Base-by-base conservation (phyloP, 2,329 filamentous ascomycete species). In the Neofusicoccum umdonicola region DNA sequence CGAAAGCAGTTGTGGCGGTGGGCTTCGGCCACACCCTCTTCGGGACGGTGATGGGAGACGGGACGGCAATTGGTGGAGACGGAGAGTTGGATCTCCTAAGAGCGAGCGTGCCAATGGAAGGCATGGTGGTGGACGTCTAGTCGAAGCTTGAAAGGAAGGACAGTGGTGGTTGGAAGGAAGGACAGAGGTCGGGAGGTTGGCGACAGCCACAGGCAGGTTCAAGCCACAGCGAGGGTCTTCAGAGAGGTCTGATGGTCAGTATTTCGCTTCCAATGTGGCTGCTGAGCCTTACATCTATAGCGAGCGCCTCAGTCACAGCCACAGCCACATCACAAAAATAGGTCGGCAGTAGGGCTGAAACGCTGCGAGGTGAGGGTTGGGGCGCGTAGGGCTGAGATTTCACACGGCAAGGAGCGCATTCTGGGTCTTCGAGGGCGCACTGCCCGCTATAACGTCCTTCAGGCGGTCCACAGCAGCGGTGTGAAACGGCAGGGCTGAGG, bases 241-340 rank as follows among this genome's bases (percentile, higher is more conserved):
- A 19, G 44, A 37, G 56, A 47, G 27, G 22, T 22, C 17, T 47
- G 41, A 34, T 47, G 41, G 56, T 60, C 56, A 60, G 56, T 34
- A 37, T 37, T 12, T 8, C 19, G 56, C 27, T 15, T 60, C 27
- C 47, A 15, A n/a, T 60, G 56, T 60, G 56, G 56, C 56, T 52
- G 56, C 22, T 19, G 56, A 47, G 41, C 41, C 56, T 47, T 60
- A 60, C 56, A 60, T 60, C 27, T 60, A 60, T 60, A 44, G 41
- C 11, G 13, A 37, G 34, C 56, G 56, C 56, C 56, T 60, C 56
- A 47, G 17, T 45, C 27, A 31, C 27, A 31, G 27, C 27, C 56
- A 47, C 56, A 60, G 56, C 56, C 56, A 60, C 56, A 60, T 60
- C 15, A 45, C 56, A 47, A 60, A 60, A 60, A 60, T 60, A 60